Evolutionary conservation across 2,329 filamentous ascomycete genomes (phyloP).

Genomic region (Keithomyces neogunnii): DNA sequence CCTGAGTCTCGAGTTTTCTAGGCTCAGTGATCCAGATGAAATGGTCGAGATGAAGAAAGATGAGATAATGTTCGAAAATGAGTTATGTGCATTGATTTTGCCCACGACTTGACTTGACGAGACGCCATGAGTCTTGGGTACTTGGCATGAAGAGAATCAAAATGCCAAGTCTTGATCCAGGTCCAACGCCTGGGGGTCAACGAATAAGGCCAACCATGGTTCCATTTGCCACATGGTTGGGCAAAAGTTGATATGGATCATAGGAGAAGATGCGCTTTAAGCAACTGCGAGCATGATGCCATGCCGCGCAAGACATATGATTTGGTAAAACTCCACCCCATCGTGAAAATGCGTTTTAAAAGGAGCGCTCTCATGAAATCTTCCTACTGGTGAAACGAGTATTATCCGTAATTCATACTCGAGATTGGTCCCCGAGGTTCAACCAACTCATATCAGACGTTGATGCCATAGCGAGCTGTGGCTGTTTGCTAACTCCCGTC

Average conservation of each 20-base stretch:
- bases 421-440: slow-evolving; percentile 50
- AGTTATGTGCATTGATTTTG: not conserved
- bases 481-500: slow-evolving; percentile 35
- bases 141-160: no score
- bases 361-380: not conserved
- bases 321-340: not conserved
- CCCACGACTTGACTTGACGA: not conserved
- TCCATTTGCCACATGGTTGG: no score
- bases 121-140: not conserved
- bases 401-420: slow-evolving; percentile 5
- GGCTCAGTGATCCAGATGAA: not conserved
- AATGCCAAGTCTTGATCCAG: not conserved
- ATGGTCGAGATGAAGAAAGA: not conserved
- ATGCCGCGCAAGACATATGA: not conserved
- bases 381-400: not conserved
- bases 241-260: not conserved
- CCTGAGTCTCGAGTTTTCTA: not conserved
- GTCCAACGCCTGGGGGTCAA: no score
- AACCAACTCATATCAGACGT: slow-evolving; percentile 72
- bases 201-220: no score
- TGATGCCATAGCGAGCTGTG: slow-evolving; percentile 40
- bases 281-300: not conserved
- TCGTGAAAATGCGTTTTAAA: not conserved
- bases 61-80: not conserved
- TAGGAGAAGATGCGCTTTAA: not conserved